Conservation (phyloP, 1,139 yeast genomes). For the Suhomyces chickasaworum region DNA sequence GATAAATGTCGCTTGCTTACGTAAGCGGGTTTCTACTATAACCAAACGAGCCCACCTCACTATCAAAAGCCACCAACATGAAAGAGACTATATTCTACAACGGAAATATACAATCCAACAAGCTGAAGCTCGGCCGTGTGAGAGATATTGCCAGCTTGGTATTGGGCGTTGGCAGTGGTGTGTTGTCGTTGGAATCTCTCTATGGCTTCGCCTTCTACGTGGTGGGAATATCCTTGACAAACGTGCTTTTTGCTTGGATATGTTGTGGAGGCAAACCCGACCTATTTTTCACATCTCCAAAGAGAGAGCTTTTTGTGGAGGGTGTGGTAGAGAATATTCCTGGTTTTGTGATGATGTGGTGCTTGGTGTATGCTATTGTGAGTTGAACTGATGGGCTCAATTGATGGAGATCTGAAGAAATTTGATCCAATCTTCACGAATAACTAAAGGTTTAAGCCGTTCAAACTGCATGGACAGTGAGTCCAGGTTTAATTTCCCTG, state of each 20-base stretch:
- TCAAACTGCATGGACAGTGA: no score
- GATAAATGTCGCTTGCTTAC: neutral
- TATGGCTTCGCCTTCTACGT: conserved; percentile 64
- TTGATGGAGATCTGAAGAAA: no score
- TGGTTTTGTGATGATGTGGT: conserved; percentile 84
- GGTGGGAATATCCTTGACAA: conserved; percentile 47
- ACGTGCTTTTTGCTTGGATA: conserved; percentile 42
- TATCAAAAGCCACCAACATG: conserved; percentile 5
- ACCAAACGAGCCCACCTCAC: neutral
- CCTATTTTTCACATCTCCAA: conserved; percentile 55
- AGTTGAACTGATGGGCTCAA: conserved; percentile 2
- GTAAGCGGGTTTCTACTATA: neutral
- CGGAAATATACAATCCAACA: conserved; percentile 34
- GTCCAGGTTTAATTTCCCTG: no score
- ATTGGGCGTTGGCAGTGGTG: conserved; percentile 73
- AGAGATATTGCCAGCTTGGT: conserved; percentile 68
- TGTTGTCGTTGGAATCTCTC: conserved; percentile 64
- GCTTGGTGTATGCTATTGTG: conserved; percentile 71
- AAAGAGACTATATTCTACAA: conserved; percentile 16
- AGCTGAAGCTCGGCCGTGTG: conserved; percentile 49
- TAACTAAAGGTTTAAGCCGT: no score
- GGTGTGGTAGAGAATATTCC: conserved; percentile 62
- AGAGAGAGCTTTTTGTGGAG: conserved; percentile 56
- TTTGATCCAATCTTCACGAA: no score
- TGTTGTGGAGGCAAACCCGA: conserved; percentile 47